Evolutionary conservation across 805 yeast genomes (phyloP).

Genomic region (Priceomyces medius): DNA sequence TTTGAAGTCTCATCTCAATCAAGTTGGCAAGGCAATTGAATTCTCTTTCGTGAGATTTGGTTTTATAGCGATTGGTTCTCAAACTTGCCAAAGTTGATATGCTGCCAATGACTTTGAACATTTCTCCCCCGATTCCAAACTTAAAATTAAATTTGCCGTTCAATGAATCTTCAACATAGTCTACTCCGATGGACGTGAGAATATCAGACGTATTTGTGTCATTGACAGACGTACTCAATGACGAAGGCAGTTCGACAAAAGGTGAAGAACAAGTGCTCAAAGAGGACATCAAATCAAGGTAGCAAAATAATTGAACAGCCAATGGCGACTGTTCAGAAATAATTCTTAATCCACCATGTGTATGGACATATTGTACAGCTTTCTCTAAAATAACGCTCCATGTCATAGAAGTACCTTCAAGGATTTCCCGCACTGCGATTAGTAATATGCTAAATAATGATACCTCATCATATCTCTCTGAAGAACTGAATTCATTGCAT

Average conservation of each 20-base stretch:
- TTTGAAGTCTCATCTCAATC: slow-evolving; percentile 26
- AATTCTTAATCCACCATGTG: slow-evolving; percentile 21
- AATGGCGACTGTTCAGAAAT: slow-evolving; percentile 18
- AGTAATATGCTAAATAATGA: slow-evolving; percentile 18
- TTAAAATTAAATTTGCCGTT: slow-evolving; percentile 25
- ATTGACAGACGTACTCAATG: slow-evolving; percentile 8
- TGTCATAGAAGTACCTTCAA: slow-evolving; percentile 24
- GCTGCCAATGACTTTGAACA: slow-evolving; percentile 25
- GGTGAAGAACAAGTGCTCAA: slow-evolving; percentile 26
- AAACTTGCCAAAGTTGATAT: slow-evolving; percentile 25
- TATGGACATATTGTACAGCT: slow-evolving; percentile 19
- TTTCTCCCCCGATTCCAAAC: slow-evolving; percentile 29
- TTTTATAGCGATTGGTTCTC: slow-evolving; percentile 14
- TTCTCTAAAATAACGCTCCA: slow-evolving; percentile 24
- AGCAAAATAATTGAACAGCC: slow-evolving; percentile 26
- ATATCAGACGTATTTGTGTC: slow-evolving; percentile 1
- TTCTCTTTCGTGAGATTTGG: slow-evolving; percentile 17
- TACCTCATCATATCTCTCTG: slow-evolving; percentile 13
- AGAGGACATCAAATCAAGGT: slow-evolving; percentile 26
- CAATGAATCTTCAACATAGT: slow-evolving; percentile 17
- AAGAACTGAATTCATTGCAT: slow-evolving; percentile 9
- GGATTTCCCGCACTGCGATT: slow-evolving; percentile 21
- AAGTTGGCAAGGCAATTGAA: slow-evolving; percentile 21
- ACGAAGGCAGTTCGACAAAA: slow-evolving; percentile 11
- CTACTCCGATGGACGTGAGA: slow-evolving; percentile 10